Conservation (phyloP, 2,329 filamentous ascomycete species). For the Fusarium beomiforme region DNA sequence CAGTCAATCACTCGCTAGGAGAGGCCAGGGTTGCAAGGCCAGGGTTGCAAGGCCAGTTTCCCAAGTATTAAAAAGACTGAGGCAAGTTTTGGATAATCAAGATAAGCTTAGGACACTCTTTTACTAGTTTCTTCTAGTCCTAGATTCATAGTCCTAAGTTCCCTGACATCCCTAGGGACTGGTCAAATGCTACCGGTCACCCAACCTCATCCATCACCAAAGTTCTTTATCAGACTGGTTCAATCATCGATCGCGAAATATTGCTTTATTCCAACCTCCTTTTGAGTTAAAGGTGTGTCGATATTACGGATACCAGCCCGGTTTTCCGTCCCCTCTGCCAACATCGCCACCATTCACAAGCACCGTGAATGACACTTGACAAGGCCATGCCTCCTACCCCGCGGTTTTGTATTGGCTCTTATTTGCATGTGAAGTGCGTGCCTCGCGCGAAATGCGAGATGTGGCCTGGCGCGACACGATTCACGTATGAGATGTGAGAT, state of each 20-base stretch:
- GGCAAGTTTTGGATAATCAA: no score
- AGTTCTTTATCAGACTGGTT: not conserved
- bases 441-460: not conserved
- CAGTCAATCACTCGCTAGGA: not conserved
- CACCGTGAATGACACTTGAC: conserved; percentile 19
- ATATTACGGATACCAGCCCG: conserved; percentile 21
- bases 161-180: not conserved
- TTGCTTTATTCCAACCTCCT: not conserved
- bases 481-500: conserved; percentile 5
- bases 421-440: conserved; percentile 12
- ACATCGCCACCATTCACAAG: conserved; percentile 18
- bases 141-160: no score
- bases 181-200: not conserved
- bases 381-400: conserved; percentile 14
- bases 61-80: no score
- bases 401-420: conserved; percentile 7
- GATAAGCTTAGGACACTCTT: no score
- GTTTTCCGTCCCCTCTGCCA: conserved; percentile 9
- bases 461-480: conserved; percentile 6
- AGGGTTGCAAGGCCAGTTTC: no score
- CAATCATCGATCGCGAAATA: conserved; percentile 10
- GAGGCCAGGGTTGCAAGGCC: no score
- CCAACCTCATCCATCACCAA: not conserved
- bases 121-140: no score
- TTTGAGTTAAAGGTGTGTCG: conserved; percentile 21